A percentile compares a stretch with the other conserved stretches of the same genome.
Evolutionary conservation across 2,329 filamentous ascomycete genomes (phyloP).

Genomic region (Tothia fuscella): DNA sequence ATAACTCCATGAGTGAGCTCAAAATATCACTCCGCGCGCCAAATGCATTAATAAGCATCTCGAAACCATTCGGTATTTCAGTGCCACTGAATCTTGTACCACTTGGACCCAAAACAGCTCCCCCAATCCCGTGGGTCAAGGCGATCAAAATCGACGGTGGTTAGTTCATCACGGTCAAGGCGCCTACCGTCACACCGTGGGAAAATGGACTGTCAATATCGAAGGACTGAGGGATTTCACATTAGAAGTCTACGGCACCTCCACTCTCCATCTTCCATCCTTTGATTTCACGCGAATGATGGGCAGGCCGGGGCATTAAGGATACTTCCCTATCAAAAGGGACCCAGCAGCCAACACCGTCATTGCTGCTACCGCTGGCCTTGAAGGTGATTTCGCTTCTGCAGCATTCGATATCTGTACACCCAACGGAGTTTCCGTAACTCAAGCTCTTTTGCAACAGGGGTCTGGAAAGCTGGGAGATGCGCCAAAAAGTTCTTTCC

Average conservation of each 20-base stretch:
- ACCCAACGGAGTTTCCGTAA: no score
- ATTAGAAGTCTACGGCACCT: background rate
- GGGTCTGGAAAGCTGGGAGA: background rate
- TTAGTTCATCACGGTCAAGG: slow-evolving; percentile 1
- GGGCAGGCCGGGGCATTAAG: background rate
- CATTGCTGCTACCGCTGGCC: background rate
- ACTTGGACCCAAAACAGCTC: background rate
- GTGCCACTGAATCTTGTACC: background rate
- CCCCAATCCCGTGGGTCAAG: background rate
- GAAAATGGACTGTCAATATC: background rate
- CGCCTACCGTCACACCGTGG: background rate
- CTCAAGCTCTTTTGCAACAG: background rate
- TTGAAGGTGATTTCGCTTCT: background rate
- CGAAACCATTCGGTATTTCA: background rate
- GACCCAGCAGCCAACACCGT: background rate
- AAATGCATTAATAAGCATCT: background rate
- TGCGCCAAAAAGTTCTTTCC: background rate
- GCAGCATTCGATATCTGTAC: no score
- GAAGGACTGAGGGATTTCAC: background rate
- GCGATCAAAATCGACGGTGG: background rate
- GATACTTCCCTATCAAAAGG: background rate
- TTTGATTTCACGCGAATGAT: background rate
- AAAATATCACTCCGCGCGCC: background rate
- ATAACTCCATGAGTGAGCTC: background rate
- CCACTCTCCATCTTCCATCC: background rate